phyloP scores from a whole-genome alignment of 2,329 filamentous ascomycete genomes.

The Ascochyta viciae-villosae region DNA sequence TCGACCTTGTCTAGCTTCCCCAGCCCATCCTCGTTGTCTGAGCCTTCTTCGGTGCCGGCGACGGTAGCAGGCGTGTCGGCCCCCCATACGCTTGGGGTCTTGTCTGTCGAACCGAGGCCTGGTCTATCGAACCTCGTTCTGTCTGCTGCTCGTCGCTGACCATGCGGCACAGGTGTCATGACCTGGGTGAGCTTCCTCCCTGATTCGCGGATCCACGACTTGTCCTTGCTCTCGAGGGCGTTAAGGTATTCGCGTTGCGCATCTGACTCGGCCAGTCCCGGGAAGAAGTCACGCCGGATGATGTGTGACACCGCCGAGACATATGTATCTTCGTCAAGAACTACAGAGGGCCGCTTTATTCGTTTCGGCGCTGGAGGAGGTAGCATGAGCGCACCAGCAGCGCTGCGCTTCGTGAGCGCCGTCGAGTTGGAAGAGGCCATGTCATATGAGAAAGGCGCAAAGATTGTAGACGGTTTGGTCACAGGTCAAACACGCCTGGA shows the following conservation, averaged over 20 bases:
- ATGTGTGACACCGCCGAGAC: slow-evolving; percentile 90
- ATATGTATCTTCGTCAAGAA: slow-evolving; percentile 94
- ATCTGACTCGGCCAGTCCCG: slow-evolving; percentile 83
- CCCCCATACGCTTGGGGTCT: slow-evolving; percentile 70
- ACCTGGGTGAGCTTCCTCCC: slow-evolving; percentile 68
- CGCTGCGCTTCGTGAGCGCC: slow-evolving; percentile 71
- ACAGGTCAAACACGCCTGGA: slow-evolving; percentile 7
- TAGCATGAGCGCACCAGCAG: slow-evolving; percentile 79
- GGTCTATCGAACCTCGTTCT: slow-evolving; percentile 28
- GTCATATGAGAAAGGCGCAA: neutral
- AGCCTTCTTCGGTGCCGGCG: slow-evolving; percentile 43
- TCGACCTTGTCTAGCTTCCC: slow-evolving; percentile 65
- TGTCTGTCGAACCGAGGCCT: slow-evolving; percentile 38
- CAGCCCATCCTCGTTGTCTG: slow-evolving; percentile 35
- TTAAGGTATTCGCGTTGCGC: slow-evolving; percentile 92
- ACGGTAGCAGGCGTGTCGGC: slow-evolving; percentile 75
- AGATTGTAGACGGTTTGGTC: slow-evolving; percentile 2
- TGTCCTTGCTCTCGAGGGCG: slow-evolving; percentile 84
- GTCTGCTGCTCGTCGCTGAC: slow-evolving; percentile 45
- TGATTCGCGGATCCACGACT: slow-evolving; percentile 84
- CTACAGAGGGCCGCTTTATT: slow-evolving; percentile 86
- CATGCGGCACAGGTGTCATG: slow-evolving; percentile 77
- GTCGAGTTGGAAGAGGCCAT: slow-evolving; percentile 54
- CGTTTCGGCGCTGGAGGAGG: slow-evolving; percentile 85
- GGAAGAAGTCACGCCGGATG: slow-evolving; percentile 96